Percentiles rank a stretch among this genome's conserved stretches.
These are phyloP conservation scores for Dissophora ornata DNA, from an alignment of 192 early-diverging fungal genomes.

Conservation along the genomic window DNA sequence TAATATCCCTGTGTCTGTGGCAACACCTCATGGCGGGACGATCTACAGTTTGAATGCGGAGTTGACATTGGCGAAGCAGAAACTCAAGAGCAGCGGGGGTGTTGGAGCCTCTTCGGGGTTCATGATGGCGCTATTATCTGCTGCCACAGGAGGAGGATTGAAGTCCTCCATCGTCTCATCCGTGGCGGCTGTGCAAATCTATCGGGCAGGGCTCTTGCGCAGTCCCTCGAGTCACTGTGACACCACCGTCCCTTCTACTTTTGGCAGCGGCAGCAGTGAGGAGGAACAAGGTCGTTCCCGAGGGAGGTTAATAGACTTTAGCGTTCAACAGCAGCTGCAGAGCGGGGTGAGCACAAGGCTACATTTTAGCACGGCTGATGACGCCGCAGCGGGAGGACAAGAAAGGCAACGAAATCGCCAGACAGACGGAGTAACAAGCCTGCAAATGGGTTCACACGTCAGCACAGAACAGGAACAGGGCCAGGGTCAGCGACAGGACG, in stretches of 20 bases:
- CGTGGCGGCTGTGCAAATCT: not conserved
- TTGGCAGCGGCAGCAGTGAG: not conserved
- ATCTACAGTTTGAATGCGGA: conserved; percentile 8
- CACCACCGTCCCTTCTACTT: no score
- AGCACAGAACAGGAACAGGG: no score
- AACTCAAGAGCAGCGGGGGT: not conserved
- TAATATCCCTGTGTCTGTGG: conserved; percentile 11
- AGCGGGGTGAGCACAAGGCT: no score
- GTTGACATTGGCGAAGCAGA: not conserved
- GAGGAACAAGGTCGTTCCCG: no score
- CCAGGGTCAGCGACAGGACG: not conserved
- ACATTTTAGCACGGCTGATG: no score
- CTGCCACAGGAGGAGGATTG: not conserved
- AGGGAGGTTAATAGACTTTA: no score
- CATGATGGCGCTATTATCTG: not conserved
- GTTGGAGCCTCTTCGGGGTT: not conserved
- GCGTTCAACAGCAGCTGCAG: no score
- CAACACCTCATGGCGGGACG: conserved; percentile 23
- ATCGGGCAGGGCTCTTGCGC: conserved; percentile 4
- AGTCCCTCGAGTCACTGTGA: not conserved
- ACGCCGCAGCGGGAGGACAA: no score
- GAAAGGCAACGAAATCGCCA: not conserved
- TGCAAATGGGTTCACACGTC: no score
- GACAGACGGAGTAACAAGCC: no score
- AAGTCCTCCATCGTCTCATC: not conserved